These are phyloP conservation scores for Malus hybrid DNA, from an alignment of 331 rosid genomes.

Conservation along the genomic window DNA sequence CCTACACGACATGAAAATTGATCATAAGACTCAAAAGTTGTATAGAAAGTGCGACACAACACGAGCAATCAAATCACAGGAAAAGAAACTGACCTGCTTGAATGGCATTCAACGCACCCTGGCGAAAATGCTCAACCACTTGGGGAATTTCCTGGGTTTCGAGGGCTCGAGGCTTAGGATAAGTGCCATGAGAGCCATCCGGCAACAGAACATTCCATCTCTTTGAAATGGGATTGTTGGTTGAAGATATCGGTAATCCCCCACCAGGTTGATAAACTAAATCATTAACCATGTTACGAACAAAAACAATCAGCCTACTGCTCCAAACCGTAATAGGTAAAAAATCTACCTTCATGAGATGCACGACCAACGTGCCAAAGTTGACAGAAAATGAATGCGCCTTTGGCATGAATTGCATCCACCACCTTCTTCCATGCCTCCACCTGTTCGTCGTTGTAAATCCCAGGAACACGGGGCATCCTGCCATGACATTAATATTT, in stretches of 20 bases:
- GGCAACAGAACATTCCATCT: conserved; percentile 76
- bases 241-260: conserved; percentile 65
- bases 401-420: conserved; percentile 80
- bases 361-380: conserved; percentile 99
- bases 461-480: conserved; percentile 84
- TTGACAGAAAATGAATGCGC: conserved; percentile 75
- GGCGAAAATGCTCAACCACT: conserved; percentile 65
- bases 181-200: conserved; percentile 64
- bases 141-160: conserved; percentile 41
- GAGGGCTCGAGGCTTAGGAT: conserved; percentile 56
- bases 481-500: conserved; percentile 23
- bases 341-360: conserved; percentile 54
- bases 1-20: conserved; percentile 30
- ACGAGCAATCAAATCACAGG: background rate
- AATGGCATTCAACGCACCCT: conserved; percentile 77
- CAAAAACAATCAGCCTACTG: background rate
- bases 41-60: background rate
- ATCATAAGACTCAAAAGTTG: background rate
- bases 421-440: conserved; percentile 79
- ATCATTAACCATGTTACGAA: background rate
- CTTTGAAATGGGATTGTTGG: conserved; percentile 43
- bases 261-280: conserved; percentile 78
- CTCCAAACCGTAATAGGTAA: background rate
- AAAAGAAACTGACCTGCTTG: conserved; percentile 51
- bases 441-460: conserved; percentile 75